Base-by-base conservation (phyloP, 2,329 filamentous ascomycete genomes). In the Calycina marina region DNA sequence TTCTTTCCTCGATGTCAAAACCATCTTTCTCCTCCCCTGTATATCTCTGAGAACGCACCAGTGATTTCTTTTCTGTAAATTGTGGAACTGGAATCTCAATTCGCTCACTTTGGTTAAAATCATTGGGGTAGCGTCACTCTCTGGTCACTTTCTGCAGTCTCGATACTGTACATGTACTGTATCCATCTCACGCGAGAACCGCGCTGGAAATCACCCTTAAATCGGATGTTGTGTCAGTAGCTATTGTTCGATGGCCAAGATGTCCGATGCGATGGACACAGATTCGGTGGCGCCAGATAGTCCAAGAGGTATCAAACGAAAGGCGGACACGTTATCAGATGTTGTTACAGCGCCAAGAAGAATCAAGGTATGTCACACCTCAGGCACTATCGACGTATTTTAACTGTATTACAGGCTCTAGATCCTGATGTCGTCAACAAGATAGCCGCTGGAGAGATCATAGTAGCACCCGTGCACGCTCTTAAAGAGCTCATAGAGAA, bases 401-500 rank as follows among this genome's bases (percentile, higher is more conserved):
- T n/a, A 42, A 31, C 36, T 53, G 27, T 43, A 49, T 20, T 48
- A 9, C 48, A 55, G 76, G 80, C 88, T 10, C 69, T 98, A 15
- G 82, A 93, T 49, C 76, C 81, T 41, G 79, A 90, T 59, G 90
- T 98, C 14, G 81, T 98, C 43, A 98, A 96, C 63, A 98, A 96
- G 56, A 98, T 98, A 45, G 90, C 90, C 1, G 90, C 90, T 0
- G 90, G 90, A 13, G 90, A 98, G 56, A 98, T 98, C 48, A 98
- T 98, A 39, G 85, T 98, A 30, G 88, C 90, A 2, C 92, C 90
- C 0, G 85, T 94, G 16, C 84, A 98, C 56, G 90, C 92, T 3
- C 58, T 98, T 36, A 98, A 98, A 57, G 90, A 98, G 54, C 63
- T 98, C 30, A 85, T 98, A 9, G 90, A 98, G 55, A 98, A 98